Percentiles rank a stretch among this genome's conserved stretches.
Conservation (phyloP, 768 basidiomycete species). For the Tulasnella sp. region DNA sequence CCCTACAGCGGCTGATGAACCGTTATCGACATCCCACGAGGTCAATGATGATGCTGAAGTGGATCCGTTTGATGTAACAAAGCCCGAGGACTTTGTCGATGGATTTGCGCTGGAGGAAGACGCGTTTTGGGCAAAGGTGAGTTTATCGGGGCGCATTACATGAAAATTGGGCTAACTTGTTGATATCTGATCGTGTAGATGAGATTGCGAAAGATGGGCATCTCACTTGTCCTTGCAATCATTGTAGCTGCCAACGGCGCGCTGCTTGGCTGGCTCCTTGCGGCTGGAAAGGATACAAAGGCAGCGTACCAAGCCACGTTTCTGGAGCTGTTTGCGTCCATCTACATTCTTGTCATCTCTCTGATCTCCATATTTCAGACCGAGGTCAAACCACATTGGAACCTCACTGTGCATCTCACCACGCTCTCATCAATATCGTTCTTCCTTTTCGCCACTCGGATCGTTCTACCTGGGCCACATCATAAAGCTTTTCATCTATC, state of each 20-base stretch:
- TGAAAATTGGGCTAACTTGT: not conserved
- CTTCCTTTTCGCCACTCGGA: constrained; percentile 33
- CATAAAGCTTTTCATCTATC: not conserved
- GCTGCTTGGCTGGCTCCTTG: constrained; percentile 40
- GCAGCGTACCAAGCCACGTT: constrained; percentile 26
- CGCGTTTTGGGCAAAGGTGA: constrained; percentile 43
- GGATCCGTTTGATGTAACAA: constrained; percentile 61
- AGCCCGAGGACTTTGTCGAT: constrained; percentile 53
- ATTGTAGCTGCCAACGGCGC: constrained; percentile 40
- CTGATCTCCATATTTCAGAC: constrained; percentile 38
- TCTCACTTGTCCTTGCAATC: constrained; percentile 34
- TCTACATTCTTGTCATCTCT: constrained; percentile 46
- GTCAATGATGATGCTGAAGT: too few species aligned
- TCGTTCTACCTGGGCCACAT: constrained; percentile 54
- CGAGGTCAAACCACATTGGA: constrained; percentile 28
- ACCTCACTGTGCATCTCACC: constrained; percentile 50
- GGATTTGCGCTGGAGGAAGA: constrained; percentile 52
- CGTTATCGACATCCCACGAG: too few species aligned
- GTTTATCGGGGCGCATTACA: constrained; percentile 17
- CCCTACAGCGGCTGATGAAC: too few species aligned
- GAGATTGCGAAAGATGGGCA: constrained; percentile 42
- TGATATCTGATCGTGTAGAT: constrained; percentile 31
- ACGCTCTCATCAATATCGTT: constrained; percentile 40
- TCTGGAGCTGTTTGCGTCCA: constrained; percentile 39
- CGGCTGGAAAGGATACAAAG: constrained; percentile 22